These are phyloP conservation scores for Tetradesmus obliquus DNA, from an alignment of 139 green algal genomes.

Conservation along the genomic window DNA sequence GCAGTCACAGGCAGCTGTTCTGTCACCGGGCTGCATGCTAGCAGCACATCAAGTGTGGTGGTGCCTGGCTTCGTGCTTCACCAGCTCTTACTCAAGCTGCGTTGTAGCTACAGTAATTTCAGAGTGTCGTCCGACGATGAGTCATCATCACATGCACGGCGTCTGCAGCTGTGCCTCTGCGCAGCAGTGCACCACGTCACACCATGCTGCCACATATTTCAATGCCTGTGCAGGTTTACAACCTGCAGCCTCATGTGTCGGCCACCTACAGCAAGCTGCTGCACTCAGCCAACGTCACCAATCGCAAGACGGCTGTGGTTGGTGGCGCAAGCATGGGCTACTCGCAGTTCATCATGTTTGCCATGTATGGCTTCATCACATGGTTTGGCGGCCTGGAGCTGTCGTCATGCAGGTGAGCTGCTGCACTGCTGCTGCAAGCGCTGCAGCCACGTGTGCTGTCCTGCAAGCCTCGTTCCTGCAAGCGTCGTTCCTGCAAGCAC, in stretches of 20 bases:
- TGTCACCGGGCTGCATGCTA: neutral
- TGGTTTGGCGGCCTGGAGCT: conserved; percentile 84
- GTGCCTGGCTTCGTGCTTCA: too few species aligned
- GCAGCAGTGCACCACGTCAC: too few species aligned
- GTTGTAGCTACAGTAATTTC: too few species aligned
- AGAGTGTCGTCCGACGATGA: too few species aligned
- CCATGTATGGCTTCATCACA: conserved; percentile 57
- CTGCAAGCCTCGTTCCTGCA: neutral
- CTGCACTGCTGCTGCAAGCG: conserved; percentile 39
- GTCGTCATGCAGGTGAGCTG: conserved; percentile 62
- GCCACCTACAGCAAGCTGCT: conserved; percentile 43
- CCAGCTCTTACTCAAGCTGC: too few species aligned
- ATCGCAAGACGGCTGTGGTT: neutral
- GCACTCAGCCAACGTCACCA: neutral
- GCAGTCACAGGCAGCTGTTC: neutral
- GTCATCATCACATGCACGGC: too few species aligned
- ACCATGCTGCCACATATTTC: neutral
- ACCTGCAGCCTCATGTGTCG: conserved; percentile 70
- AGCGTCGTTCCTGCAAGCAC: too few species aligned
- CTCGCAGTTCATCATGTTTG: conserved; percentile 68
- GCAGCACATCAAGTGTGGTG: neutral
- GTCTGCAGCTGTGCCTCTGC: too few species aligned
- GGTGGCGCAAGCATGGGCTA: conserved; percentile 22
- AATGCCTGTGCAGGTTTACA: conserved; percentile 67
- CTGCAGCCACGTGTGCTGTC: neutral